Conservation (phyloP, 2,329 filamentous ascomycete species). For the Ophiocordyceps sinensis region DNA sequence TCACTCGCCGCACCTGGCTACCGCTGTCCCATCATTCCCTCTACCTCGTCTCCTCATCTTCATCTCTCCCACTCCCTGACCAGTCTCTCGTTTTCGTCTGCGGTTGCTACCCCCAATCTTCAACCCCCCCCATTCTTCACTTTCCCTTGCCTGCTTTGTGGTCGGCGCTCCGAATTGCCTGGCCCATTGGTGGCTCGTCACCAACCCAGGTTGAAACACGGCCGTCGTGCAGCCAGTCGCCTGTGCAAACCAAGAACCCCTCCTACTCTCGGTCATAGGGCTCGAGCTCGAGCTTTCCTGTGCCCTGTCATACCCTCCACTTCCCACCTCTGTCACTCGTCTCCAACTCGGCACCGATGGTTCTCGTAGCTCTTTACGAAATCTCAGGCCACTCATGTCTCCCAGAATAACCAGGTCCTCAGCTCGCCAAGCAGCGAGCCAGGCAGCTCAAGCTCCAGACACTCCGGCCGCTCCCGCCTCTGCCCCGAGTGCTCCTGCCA, state of each 20-base stretch:
- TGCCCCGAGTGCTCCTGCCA: constrained; percentile 12
- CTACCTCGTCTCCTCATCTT: background rate
- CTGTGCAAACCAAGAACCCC: background rate
- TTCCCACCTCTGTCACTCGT: constrained; percentile 2
- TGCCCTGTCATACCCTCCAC: background rate
- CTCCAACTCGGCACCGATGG: constrained; percentile 12
- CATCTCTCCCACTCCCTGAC: background rate
- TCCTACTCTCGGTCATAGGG: background rate
- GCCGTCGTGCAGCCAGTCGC: background rate
- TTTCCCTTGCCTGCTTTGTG: background rate
- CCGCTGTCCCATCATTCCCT: no score
- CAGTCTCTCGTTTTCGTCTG: background rate
- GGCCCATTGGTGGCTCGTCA: constrained; percentile 3
- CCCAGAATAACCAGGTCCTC: constrained; percentile 92
- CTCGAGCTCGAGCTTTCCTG: constrained; percentile 1
- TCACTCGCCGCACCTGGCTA: background rate
- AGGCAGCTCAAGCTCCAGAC: constrained; percentile 32
- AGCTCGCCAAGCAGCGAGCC: constrained; percentile 71
- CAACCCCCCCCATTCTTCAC: background rate
- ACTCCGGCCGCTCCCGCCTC: constrained; percentile 21
- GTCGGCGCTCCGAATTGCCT: background rate
- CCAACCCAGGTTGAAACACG: constrained; percentile 1
- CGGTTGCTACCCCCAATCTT: background rate
- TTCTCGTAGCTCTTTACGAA: constrained; percentile 11
- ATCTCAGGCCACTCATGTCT: constrained; percentile 61